phyloP scores from a whole-genome alignment of 208 protist genomes.

The Crithidia sp. region DNA sequence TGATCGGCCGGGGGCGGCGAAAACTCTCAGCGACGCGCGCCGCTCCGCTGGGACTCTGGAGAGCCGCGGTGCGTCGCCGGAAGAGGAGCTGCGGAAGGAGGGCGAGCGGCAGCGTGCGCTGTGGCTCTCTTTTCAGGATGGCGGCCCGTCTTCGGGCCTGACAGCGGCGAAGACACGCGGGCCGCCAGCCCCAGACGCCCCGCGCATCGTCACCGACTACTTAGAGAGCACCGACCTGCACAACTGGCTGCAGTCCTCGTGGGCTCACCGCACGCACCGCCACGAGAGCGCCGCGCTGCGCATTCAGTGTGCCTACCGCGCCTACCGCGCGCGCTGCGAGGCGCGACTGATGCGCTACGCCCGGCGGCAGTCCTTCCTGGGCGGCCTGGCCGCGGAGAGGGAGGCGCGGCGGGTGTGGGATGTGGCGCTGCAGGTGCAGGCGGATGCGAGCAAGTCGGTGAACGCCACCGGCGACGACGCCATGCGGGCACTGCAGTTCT shows the following conservation, averaged over 20 bases:
- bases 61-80: background rate
- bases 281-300: conserved; percentile 84
- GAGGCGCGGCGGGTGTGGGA: conserved; percentile 49
- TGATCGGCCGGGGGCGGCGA: too few species aligned
- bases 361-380: conserved; percentile 43
- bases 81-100: conserved; percentile 11
- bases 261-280: conserved; percentile 72
- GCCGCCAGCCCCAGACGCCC: background rate
- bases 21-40: too few species aligned
- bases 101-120: conserved; percentile 29
- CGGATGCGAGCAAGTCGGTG: conserved; percentile 15
- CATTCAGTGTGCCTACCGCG: conserved; percentile 83
- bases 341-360: conserved; percentile 46
- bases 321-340: conserved; percentile 47
- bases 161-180: background rate
- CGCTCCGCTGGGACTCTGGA: background rate
- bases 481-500: conserved; percentile 53
- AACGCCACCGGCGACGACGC: conserved; percentile 21
- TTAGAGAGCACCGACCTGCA: conserved; percentile 45
- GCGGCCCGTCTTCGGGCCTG: background rate
- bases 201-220: conserved; percentile 54
- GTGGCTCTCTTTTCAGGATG: conserved; percentile 44
- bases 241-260: conserved; percentile 67
- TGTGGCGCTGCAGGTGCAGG: conserved; percentile 47
- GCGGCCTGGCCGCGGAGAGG: conserved; percentile 49